Evolutionary conservation across 441 rosid genomes (phyloP).

Genomic region (Lepidium campestre): DNA sequence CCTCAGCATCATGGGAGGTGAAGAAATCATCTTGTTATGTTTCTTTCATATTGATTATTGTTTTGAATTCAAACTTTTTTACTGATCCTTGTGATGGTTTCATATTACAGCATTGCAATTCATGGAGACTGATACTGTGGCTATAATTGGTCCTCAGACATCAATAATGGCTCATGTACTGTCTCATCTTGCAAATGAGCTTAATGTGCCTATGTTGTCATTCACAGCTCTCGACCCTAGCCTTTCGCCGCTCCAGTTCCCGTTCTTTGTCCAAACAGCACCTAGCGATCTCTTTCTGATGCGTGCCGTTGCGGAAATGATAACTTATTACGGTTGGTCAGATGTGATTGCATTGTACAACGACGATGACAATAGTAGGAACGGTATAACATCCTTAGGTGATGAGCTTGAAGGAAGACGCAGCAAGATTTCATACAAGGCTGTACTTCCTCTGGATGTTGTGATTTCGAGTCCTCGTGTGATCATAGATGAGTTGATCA

Average conservation of each 20-base stretch:
- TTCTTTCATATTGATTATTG: slow-evolving; percentile 21
- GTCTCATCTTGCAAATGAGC: slow-evolving; percentile 77
- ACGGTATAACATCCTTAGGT: slow-evolving; percentile 58
- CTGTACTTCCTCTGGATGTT: slow-evolving; percentile 52
- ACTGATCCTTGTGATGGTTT: not conserved
- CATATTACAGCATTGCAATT: slow-evolving; percentile 62
- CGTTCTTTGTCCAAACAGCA: slow-evolving; percentile 75
- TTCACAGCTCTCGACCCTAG: slow-evolving; percentile 86
- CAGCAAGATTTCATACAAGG: slow-evolving; percentile 75
- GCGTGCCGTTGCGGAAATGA: slow-evolving; percentile 77
- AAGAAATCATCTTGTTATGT: not conserved
- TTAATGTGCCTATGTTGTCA: slow-evolving; percentile 71
- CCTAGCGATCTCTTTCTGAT: slow-evolving; percentile 73
- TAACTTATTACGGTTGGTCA: slow-evolving; percentile 65
- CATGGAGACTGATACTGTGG: slow-evolving; percentile 88
- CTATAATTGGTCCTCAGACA: slow-evolving; percentile 88
- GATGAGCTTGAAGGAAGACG: slow-evolving; percentile 74
- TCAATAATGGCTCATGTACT: slow-evolving; percentile 80
- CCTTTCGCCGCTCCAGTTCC: slow-evolving; percentile 77
- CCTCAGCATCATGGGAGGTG: slow-evolving; percentile 73
- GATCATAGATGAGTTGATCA: slow-evolving; percentile 42
- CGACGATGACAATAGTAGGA: slow-evolving; percentile 89
- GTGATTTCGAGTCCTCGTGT: slow-evolving; percentile 37
- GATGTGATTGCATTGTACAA: slow-evolving; percentile 64
- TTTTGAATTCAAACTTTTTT: not conserved